phyloP scores from a whole-genome alignment of 2,329 filamentous ascomycete species.

The Pseudocercospora fijiensis region DNA sequence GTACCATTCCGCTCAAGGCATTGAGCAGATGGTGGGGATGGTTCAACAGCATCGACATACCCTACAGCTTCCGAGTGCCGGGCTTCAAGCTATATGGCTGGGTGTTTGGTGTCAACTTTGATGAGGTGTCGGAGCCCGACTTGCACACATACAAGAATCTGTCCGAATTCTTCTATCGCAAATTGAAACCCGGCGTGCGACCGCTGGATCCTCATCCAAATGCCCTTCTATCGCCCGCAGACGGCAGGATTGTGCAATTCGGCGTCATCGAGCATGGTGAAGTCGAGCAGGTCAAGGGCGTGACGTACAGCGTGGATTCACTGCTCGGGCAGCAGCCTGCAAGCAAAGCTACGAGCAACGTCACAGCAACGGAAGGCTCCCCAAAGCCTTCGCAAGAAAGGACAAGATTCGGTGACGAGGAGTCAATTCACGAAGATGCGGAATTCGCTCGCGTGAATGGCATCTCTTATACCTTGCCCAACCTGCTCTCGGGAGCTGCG shows the following conservation, averaged over 20 bases:
- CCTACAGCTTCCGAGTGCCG: constrained; percentile 81
- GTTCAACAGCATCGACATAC: constrained; percentile 87
- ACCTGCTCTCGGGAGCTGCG: constrained; percentile 71
- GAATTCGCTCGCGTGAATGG: constrained; percentile 94
- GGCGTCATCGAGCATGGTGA: constrained; percentile 89
- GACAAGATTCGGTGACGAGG: constrained; percentile 46
- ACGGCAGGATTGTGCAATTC: constrained; percentile 88
- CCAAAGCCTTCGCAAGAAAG: constrained; percentile 36
- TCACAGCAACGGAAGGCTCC: constrained; percentile 40
- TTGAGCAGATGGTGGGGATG: constrained; percentile 84
- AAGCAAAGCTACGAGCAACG: constrained; percentile 44
- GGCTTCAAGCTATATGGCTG: constrained; percentile 90
- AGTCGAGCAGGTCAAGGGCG: constrained; percentile 97
- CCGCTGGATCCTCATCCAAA: constrained; percentile 79
- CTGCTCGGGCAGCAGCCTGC: constrained; percentile 65
- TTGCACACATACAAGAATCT: constrained; percentile 89
- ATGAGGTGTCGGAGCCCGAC: constrained; percentile 84
- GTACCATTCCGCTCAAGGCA: constrained; percentile 84
- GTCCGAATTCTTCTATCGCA: constrained; percentile 95
- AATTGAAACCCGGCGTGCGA: constrained; percentile 81
- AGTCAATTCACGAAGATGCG: constrained; percentile 74
- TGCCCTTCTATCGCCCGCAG: constrained; percentile 81
- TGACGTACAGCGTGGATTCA: constrained; percentile 95
- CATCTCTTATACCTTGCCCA: constrained; percentile 89
- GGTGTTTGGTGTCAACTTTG: constrained; percentile 86